Evolutionary conservation across 805 yeast species (phyloP), one percentile per base, ranked within the genome.

Genomic region (Kluyveromyces wickerhamii): DNA sequence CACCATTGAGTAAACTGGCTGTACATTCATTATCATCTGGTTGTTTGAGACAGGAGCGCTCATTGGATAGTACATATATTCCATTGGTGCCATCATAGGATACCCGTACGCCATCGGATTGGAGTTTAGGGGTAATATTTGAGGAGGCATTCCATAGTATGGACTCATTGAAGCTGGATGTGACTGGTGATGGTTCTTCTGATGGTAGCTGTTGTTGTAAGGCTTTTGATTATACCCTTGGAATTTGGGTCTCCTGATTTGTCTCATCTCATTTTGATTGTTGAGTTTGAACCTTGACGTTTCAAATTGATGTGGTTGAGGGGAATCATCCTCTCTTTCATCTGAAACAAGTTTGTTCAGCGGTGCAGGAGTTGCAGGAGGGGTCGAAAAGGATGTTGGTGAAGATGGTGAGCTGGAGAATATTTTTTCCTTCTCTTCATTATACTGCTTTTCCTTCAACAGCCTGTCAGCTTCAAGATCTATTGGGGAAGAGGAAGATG

Each of bases 391-490:
- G 13, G 24, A 34, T 28, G 21, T 15, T 22, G 23, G 24, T 13
- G 38, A 34, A 9, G 42, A 41, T n/a, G 40, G 32, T 21, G 42
- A 35, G 7, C 27, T 27, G 12, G 52, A 55, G 43, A 62, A 60
- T 35, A 64, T 60, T 37, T 65, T 47, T 37, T 67, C 59, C 38
- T 70, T 57, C 2, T 59, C 58, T 32, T 52, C 52, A 40, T 59
- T 62, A 43, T 72, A 72, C 22, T 58, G 45, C 26, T 60, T 65
- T 43, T 69, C 74, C 39, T 65, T 65, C 3, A 65, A 52, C 7
- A 65, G 57, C 21, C 65, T 48, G 27, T 60, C 64, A 5, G 47
- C 43, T 35, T 61, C 67, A 7, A 62, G 43, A 10, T 44, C 43
- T 21, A 9, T 23, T 8, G n/a, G n/a, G 15, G 27, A 5, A n/a